Base-by-base conservation (phyloP, 2,329 filamentous ascomycete species). In the Botryotinia globosa region DNA sequence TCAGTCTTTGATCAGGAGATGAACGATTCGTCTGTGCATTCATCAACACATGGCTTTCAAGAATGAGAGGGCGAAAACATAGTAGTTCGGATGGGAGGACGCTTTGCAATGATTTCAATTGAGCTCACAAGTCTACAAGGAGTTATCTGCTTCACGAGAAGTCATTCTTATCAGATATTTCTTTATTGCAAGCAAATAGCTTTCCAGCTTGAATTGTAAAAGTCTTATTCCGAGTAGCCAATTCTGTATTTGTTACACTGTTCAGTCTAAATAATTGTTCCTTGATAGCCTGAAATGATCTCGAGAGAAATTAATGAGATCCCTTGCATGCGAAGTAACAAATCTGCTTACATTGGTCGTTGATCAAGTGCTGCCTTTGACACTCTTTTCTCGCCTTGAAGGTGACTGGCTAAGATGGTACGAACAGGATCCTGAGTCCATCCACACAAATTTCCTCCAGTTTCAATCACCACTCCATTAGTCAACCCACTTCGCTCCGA, bases 51-150 rank as follows among this genome's bases (percentile, higher is more conserved):
- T 8, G 14, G 9, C 14, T 1, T 18, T 1, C 2, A 4, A 29
- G 14, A n/a, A 0, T 10, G 22, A 29, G n/a, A 12, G 8, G 3
- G 6, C 6, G 0, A 9, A 54, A 29, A 18, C 6, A 29, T 0
- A 1, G 14, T 8, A 54, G 0, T 54, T 29, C 3, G 1, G 25
- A 54, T 29, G n/a, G 6, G 18, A 16, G 5, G 8, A 29, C 0
- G 5, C n/a, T 16, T 29, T n/a, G 16, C 5, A 3, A 7, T 4
- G 6, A 29, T 29, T 18, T 54, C 1, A 29, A n/a, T 8, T 29
- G 14, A 8, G 51, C 5, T 18, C 51, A 29, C 14, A 54, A 16
- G 48, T 54, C 5, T 29, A 7, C 12, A 16, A 16, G 12, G 12
- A 16, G 12, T n/a, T 29, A 6, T 16, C 1, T n/a, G 12, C 5